These are phyloP conservation scores for Furcasterigmium furcatum DNA, from an alignment of 2,329 filamentous ascomycete species.

Conservation along the genomic window DNA sequence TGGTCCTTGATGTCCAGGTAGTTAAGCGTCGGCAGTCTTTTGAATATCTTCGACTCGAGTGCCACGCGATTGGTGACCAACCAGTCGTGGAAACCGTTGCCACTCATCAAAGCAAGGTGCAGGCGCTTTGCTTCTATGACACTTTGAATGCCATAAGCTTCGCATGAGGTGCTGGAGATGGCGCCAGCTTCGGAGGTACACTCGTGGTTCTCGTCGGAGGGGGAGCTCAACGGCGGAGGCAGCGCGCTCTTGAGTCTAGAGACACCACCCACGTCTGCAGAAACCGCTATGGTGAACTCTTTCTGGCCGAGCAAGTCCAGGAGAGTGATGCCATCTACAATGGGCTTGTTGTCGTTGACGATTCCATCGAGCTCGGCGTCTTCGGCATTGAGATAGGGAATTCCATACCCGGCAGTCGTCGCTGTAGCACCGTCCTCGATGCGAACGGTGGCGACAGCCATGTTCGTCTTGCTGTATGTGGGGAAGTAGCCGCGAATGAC, in stretches of 20 bases:
- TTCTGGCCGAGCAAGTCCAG: not conserved
- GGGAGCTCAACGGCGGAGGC: no score
- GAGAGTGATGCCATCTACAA: not conserved
- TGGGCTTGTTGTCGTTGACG: not conserved
- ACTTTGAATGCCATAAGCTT: no score
- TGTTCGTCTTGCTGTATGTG: not conserved
- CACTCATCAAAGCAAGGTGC: no score
- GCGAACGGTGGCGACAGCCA: not conserved
- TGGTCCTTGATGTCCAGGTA: not conserved
- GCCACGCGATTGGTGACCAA: no score
- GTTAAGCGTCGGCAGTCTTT: not conserved
- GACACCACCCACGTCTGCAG: no score
- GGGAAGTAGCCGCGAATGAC: not conserved
- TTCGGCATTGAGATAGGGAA: not conserved
- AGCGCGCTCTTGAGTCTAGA: no score
- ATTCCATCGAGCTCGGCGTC: not conserved
- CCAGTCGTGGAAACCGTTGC: no score
- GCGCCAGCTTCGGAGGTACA: no score
- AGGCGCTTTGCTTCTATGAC: no score
- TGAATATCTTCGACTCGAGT: no score
- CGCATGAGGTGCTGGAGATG: no score
- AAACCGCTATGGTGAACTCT: not conserved
- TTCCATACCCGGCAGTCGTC: not conserved
- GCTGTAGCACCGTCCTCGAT: not conserved
- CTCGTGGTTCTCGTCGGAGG: no score